A percentile compares a stretch with the other conserved stretches of the same genome.
These are phyloP conservation scores for Rhazya stricta DNA, from an alignment of 257 asterid species.

Conservation along the genomic window DNA sequence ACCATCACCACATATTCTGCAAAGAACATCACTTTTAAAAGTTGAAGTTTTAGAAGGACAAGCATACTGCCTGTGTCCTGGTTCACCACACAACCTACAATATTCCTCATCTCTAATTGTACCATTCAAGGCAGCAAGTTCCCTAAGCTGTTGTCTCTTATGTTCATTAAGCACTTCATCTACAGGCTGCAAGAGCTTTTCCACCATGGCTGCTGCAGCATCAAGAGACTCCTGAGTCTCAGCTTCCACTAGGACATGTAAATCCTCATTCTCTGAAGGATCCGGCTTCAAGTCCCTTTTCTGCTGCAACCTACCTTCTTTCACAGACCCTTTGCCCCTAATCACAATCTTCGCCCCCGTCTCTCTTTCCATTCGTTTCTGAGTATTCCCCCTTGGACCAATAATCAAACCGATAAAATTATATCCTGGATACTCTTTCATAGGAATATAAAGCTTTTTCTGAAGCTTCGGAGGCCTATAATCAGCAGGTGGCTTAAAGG, in stretches of 20 bases:
- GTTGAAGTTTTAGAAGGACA: conserved; percentile 85
- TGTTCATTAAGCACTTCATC: conserved; percentile 97
- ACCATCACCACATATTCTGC: conserved; percentile 96
- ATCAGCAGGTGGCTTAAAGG: conserved; percentile 95
- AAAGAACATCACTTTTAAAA: conserved; percentile 85
- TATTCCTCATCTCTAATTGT: conserved; percentile 92
- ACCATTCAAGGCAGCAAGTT: conserved; percentile 94
- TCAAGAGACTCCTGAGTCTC: conserved; percentile 90
- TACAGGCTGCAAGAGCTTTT: conserved; percentile 95
- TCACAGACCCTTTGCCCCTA: conserved; percentile 89
- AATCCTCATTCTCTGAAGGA: conserved; percentile 86
- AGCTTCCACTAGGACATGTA: conserved; percentile 94
- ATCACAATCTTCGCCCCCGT: conserved; percentile 96
- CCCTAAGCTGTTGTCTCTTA: conserved; percentile 94
- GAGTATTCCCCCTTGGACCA: conserved; percentile 96
- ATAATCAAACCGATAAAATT: conserved; percentile 88
- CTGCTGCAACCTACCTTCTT: conserved; percentile 93
- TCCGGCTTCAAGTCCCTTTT: conserved; percentile 82
- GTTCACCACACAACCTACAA: conserved; percentile 93
- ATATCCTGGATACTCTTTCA: conserved; percentile 94
- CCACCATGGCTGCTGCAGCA: conserved; percentile 93
- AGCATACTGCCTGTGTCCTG: conserved; percentile 88
- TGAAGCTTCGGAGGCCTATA: conserved; percentile 95
- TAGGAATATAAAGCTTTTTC: conserved; percentile 82
- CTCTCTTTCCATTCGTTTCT: conserved; percentile 94